Evolutionary conservation across 192 early-diverging fungal genomes (phyloP), one percentile per base, ranked within the genome.

Genomic region (Entomortierella parvispora): DNA sequence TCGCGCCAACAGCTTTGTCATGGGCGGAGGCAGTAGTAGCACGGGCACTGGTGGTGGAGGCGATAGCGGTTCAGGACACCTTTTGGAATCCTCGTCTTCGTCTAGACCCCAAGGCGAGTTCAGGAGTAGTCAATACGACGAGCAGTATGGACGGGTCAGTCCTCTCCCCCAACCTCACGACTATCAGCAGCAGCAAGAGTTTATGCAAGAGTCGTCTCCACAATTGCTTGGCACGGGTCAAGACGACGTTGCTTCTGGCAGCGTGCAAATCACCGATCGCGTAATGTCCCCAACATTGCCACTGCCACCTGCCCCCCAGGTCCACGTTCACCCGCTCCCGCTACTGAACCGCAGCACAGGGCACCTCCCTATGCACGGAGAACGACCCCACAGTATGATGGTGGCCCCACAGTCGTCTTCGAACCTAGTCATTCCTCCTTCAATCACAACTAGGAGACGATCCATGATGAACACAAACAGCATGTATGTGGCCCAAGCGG

Each of bases 391-490:
- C 53, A 55, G 32, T 7, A 55, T 34, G 28, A 33, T 7, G n/a
- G n/a, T n/a, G n/a, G n/a, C n/a, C n/a, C 33, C 0, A 34, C 54
- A 11, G 31, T n/a, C 34, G 42, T 37, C 49, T 28, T 22, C 25
- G 22, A 44, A 6, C 1, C 20, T 77, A 0, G 46, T 42, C 10
- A 77, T 77, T 32, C 74, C 74, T 5, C 74, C 74, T 1, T 63
- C 74, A 12, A 77, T 77, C 37, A 77, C 74, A 0, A 68, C 74
- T 0, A 65, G 74, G 23, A 52, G 51, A 1, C 46, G 74, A 28
- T 77, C 72, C 11, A n/a, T 42, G 46, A 52, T 77, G 74, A 63
- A 34, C 32, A 20, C 48, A 3, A 55, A 26, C 33, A 51, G n/a
- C 43, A 29, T 59, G 28, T 46, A 51, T 15, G 5, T n/a, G 56